These are phyloP conservation scores for Cladorrhinum sp. DNA, from an alignment of 2,329 filamentous ascomycete genomes.

Conservation along the genomic window DNA sequence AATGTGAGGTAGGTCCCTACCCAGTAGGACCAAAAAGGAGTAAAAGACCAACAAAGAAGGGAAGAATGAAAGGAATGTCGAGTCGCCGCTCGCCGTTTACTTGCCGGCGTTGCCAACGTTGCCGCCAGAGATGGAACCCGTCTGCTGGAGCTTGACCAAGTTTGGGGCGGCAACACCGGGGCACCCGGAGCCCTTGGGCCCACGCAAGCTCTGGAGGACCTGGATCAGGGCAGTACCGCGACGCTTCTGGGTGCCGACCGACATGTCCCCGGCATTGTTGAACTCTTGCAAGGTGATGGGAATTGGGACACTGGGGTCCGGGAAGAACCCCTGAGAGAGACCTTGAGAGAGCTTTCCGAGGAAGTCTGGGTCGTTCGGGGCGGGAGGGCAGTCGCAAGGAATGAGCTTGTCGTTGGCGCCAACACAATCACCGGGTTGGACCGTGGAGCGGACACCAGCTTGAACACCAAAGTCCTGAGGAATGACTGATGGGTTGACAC, in stretches of 20 bases:
- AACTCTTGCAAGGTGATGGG: constrained; percentile 21
- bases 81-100: not conserved
- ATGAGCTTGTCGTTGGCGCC: constrained; percentile 22
- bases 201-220: constrained; percentile 24
- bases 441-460: constrained; percentile 12
- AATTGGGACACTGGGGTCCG: constrained; percentile 13
- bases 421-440: constrained; percentile 14
- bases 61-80: constrained; percentile 3
- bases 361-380: constrained; percentile 19
- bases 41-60: constrained; percentile 7
- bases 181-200: constrained; percentile 20
- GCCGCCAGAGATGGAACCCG: constrained; percentile 10
- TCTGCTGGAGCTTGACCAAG: constrained; percentile 18
- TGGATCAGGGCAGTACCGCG: constrained; percentile 24
- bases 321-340: constrained; percentile 25
- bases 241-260: constrained; percentile 15
- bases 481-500: constrained; percentile 19
- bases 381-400: constrained; percentile 24
- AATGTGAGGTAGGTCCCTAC: not conserved
- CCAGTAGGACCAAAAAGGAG: not conserved
- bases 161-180: constrained; percentile 20
- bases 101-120: constrained; percentile 11
- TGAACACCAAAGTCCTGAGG: constrained; percentile 20
- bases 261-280: constrained; percentile 19
- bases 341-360: constrained; percentile 17